Evolutionary conservation across 2,329 filamentous ascomycete genomes (phyloP), one percentile per base, ranked within the genome.

Genomic region (Rhinocladiella mackenziei): DNA sequence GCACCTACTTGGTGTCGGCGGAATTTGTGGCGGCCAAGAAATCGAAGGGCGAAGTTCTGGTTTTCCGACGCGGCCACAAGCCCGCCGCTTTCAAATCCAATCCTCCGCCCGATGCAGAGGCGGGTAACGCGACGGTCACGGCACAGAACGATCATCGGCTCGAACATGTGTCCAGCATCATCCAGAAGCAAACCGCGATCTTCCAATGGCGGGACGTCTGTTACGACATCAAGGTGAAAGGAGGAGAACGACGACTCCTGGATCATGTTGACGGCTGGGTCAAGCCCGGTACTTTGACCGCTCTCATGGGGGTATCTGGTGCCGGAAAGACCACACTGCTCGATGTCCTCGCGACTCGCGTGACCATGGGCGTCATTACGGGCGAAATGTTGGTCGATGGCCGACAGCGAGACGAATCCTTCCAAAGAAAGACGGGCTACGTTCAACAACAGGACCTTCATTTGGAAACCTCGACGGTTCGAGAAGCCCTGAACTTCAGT

Each of bases 281-380:
- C 48, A 92, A 94, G 66, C 89, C 89, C 2, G 89, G 89, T 48
- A 94, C 87, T 11, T 65, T 94, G 41, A 95, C 89, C 9, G 89
- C 87, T 28, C 73, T 94, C 2, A 95, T 95, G 89, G 76, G 88
- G 68, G 86, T 89, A 5, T 89, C 84, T 22, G 89, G 89, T 55
- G 89, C 89, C n/a, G 89, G 89, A 46, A 96, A 96, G 66, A 96
- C 89, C 0, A 95, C 89, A 1, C 76, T 96, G 19, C 70, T 96
- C 22, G 86, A 95, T 65, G 86, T 86, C 25, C 74, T 96, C 53
- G 89, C 89, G 33, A 86, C 85, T 47, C 83, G 89, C 62, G 84
- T 84, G 8, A 89, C 86, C 1, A 91, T 92, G 81, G 89, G 89
- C 66, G 83, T 94, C 13, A 86, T 95, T 35, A 81, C 78, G 5